Evolutionary conservation across 192 early-diverging fungal genomes (phyloP).

Genomic region (Geosiphon pyriformis): DNA sequence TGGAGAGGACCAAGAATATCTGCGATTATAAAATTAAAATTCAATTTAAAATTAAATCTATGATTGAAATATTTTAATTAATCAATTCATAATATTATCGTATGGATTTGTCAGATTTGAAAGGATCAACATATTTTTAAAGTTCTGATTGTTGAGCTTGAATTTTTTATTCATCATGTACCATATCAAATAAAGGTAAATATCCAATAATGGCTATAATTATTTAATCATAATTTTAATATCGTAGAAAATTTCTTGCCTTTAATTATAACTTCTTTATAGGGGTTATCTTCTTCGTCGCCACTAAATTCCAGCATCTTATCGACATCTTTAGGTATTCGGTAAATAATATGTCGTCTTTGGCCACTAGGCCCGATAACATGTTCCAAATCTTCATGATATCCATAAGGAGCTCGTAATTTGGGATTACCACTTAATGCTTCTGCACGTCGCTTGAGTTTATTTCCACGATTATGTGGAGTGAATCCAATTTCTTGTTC

Average conservation of each 20-base stretch:
- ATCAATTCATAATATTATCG: too few species aligned
- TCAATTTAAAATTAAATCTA: too few species aligned
- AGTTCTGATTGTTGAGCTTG: conserved; percentile 22
- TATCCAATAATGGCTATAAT: background rate
- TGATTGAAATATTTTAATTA: too few species aligned
- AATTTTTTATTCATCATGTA: conserved; percentile 17
- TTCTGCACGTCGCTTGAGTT: conserved; percentile 54
- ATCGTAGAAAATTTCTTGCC: conserved; percentile 27
- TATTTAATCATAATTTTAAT: background rate
- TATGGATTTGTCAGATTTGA: too few species aligned
- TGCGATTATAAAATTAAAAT: background rate
- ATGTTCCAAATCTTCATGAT: conserved; percentile 23
- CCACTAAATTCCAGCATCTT: conserved; percentile 27
- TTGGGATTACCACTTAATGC: conserved; percentile 39
- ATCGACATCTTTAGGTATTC: conserved; percentile 3
- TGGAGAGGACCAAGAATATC: conserved; percentile 52
- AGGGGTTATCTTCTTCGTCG: conserved; percentile 56
- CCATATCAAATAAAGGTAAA: too few species aligned
- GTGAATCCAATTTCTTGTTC: conserved; percentile 44
- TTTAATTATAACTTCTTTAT: conserved; percentile 57
- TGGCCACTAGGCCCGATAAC: background rate
- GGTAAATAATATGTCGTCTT: conserved; percentile 22
- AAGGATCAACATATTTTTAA: conserved; percentile 18
- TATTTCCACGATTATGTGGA: conserved; percentile 67
- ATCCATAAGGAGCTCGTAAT: conserved; percentile 38